These are phyloP conservation scores for Suhomyces panamericanus DNA, from an alignment of 1,139 yeast species.

Conservation along the genomic window DNA sequence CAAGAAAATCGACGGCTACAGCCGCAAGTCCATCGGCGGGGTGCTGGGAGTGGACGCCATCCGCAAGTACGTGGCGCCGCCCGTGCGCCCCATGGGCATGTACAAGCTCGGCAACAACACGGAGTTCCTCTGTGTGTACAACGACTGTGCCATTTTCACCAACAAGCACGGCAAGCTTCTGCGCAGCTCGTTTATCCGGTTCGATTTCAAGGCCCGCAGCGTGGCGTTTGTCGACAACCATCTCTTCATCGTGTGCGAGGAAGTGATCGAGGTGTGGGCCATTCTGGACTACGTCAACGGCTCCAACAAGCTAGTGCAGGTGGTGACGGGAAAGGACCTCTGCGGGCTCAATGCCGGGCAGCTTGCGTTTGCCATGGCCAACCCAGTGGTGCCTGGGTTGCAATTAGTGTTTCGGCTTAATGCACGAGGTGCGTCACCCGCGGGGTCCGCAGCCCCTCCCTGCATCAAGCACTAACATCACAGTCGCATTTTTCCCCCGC, in stretches of 20 bases:
- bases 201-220: conserved; percentile 60
- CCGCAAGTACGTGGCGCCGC: conserved; percentile 36
- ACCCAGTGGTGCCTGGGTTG: conserved; percentile 65
- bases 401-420: conserved; percentile 49
- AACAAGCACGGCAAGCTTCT: conserved; percentile 66
- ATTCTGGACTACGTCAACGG: conserved; percentile 54
- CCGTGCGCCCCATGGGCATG: conserved; percentile 59
- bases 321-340: conserved; percentile 70
- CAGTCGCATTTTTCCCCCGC: not conserved
- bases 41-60: conserved; percentile 32
- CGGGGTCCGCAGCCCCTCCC: too few species aligned
- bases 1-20: conserved; percentile 35
- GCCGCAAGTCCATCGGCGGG: conserved; percentile 22
- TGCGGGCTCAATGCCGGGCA: conserved; percentile 45
- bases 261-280: conserved; percentile 68
- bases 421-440: not conserved
- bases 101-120: conserved; percentile 55
- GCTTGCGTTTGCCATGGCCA: conserved; percentile 61
- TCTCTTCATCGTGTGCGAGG: conserved; percentile 64
- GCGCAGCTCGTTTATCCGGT: conserved; percentile 55
- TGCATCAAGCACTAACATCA: not conserved
- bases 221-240: conserved; percentile 60
- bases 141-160: conserved; percentile 69
- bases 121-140: conserved; percentile 63
- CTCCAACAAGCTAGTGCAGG: conserved; percentile 62